These are phyloP conservation scores for Candida cerambycidarum DNA, from an alignment of 805 yeast species.

Conservation along the genomic window DNA sequence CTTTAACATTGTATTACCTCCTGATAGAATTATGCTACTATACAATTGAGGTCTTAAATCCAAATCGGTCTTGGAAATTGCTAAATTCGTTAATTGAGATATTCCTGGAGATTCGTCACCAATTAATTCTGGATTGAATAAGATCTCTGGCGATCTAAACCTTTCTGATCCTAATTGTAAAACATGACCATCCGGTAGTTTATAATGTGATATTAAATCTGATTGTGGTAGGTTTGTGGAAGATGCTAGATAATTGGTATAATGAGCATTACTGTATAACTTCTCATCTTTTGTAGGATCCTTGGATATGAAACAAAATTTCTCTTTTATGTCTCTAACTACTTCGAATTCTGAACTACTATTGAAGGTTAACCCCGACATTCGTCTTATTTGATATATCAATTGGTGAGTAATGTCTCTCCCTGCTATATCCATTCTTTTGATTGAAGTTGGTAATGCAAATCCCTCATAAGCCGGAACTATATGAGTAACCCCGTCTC, in stretches of 20 bases:
- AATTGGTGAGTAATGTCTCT: slow-evolving; percentile 78
- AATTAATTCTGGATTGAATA: slow-evolving; percentile 74
- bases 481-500: slow-evolving; percentile 87
- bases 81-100: slow-evolving; percentile 60
- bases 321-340: slow-evolving; percentile 75
- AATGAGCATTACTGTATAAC: slow-evolving; percentile 28
- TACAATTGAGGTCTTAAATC: slow-evolving; percentile 72
- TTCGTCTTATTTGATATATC: slow-evolving; percentile 63
- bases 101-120: slow-evolving; percentile 76
- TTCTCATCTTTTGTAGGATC: slow-evolving; percentile 60
- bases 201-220: slow-evolving; percentile 42
- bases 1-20: slow-evolving; percentile 75
- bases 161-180: slow-evolving; percentile 66
- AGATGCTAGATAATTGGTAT: slow-evolving; percentile 10
- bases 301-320: slow-evolving; percentile 61
- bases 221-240: slow-evolving; percentile 17
- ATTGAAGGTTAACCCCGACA: slow-evolving; percentile 58
- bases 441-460: slow-evolving; percentile 67
- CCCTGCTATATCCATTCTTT: slow-evolving; percentile 81
- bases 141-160: slow-evolving; percentile 74
- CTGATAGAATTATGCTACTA: slow-evolving; percentile 73
- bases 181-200: slow-evolving; percentile 81
- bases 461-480: slow-evolving; percentile 93
- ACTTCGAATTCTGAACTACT: slow-evolving; percentile 82
- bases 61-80: slow-evolving; percentile 70